Conservation (phyloP, 2,329 filamentous ascomycete genomes). For the Aspergillus uvarum region DNA sequence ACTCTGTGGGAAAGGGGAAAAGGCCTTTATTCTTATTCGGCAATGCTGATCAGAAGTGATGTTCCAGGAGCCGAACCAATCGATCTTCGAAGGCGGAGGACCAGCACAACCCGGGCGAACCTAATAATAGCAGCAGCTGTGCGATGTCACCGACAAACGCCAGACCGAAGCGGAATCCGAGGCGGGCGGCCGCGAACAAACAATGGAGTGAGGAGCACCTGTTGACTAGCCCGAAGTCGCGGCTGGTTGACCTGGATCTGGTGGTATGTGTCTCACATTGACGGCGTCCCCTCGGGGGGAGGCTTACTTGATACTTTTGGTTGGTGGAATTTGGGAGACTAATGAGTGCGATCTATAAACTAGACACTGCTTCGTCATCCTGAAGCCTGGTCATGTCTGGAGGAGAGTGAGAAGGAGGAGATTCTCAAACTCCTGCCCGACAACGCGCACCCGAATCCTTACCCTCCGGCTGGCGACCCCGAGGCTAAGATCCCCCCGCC, state of each 20-base stretch:
- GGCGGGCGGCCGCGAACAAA: slow-evolving; percentile 33
- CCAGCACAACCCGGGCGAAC: slow-evolving; percentile 24
- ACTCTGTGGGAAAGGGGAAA: neutral
- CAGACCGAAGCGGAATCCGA: slow-evolving; percentile 34
- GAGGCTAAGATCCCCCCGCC: slow-evolving; percentile 39
- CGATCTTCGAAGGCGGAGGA: slow-evolving; percentile 30
- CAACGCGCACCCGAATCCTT: slow-evolving; percentile 40
- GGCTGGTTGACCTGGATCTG: slow-evolving; percentile 37
- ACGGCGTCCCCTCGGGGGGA: too few species aligned
- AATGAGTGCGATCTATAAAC: too few species aligned
- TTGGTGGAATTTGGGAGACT: too few species aligned
- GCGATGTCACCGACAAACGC: slow-evolving; percentile 31
- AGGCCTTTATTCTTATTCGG: neutral
- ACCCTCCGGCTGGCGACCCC: slow-evolving; percentile 28
- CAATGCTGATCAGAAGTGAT: slow-evolving; percentile 17
- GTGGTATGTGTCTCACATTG: slow-evolving; percentile 32
- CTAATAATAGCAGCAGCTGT: slow-evolving; percentile 15
- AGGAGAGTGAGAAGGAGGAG: slow-evolving; percentile 43
- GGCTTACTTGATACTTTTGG: too few species aligned
- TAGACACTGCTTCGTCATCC: slow-evolving; percentile 44
- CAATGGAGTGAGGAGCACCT: slow-evolving; percentile 41
- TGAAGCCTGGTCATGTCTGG: slow-evolving; percentile 43
- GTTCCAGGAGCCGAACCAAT: slow-evolving; percentile 21
- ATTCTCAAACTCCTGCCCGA: slow-evolving; percentile 43
- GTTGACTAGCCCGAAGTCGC: slow-evolving; percentile 40